Base-by-base conservation (phyloP, 129 eudicot species). In the Calendula officinalis region DNA sequence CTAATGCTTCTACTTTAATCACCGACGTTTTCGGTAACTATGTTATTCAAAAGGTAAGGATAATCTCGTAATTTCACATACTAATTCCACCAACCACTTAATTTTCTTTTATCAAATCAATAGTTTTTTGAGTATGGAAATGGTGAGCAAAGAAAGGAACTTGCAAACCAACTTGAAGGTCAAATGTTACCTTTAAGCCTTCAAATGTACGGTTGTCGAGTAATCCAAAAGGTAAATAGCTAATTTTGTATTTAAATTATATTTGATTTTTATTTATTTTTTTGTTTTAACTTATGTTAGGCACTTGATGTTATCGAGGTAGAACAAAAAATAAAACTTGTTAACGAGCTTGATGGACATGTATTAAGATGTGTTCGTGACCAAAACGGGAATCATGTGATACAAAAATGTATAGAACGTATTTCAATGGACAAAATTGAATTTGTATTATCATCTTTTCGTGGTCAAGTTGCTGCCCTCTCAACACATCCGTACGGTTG, bases 171-270 rank as follows among this genome's bases (percentile, higher is more conserved):
- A 48, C 86, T 90, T 46, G 64, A 49, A 57, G 89, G 89, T 43
- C 86, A 86, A 43, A 75, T 90, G 52, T 72, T 90, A 59, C 58
- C 89, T 8, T 73, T 90, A 55, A 90, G 97, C 76, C 67, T 90
- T 72, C 97, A 90, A 68, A 90, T 90, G 97, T 90, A 90, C 37
- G 95, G 97, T 53, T 90, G 97, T 76, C 95, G 97, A 15, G 97
- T 90, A 8, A 90, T 90, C 62, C 97, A 90, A 69, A 90, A 90
- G 95, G 97, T 86, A 79, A 15, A 27, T 60, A 43, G 0, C 38
- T 63, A 17, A 3, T 56, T 22, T 60, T 13, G 9, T 56, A 37
- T 45, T 40, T 57, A 48, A 46, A 57, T 43, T 57, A 37, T 40
- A 40, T 6, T 33, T 30, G 14, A 38, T 66, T 10, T 33, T 64